Percentiles rank a stretch among this genome's conserved stretches.
Evolutionary conservation across 495 filamentous ascomycete species (phyloP).

Genomic region (Hamigera avellanea): DNA sequence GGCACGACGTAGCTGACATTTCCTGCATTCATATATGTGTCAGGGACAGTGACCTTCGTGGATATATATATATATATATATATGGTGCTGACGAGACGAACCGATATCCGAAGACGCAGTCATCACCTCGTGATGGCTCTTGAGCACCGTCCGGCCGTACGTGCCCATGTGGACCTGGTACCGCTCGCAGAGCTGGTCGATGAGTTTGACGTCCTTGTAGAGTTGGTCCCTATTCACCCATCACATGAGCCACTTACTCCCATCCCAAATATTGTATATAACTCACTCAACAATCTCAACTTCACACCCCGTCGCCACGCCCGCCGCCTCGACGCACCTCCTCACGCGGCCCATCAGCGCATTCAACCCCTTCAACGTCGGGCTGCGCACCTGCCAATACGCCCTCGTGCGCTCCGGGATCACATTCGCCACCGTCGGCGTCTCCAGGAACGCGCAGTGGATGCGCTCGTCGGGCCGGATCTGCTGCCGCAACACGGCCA

Average conservation of each 20-base stretch:
- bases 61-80: background rate
- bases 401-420: constrained; percentile 38
- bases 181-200: constrained; percentile 39
- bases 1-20: constrained; percentile 56
- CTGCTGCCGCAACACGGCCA: constrained; percentile 45
- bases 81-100: constrained; percentile 22
- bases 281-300: constrained; percentile 26
- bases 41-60: constrained; percentile 4
- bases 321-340: constrained; percentile 49
- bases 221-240: constrained; percentile 18
- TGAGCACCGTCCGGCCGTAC: constrained; percentile 34
- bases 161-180: constrained; percentile 42
- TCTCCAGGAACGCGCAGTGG: constrained; percentile 36
- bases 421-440: constrained; percentile 38
- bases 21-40: too few species aligned
- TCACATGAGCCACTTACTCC: background rate
- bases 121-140: constrained; percentile 33
- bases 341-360: constrained; percentile 38
- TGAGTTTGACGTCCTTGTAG: constrained; percentile 51
- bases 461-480: constrained; percentile 42
- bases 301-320: constrained; percentile 46
- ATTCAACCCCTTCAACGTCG: constrained; percentile 31
- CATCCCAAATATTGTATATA: background rate
- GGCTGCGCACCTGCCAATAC: constrained; percentile 34
- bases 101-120: constrained; percentile 43